Conservation (phyloP, 495 filamentous ascomycete species). For the Rhizodiscina lignyota region DNA sequence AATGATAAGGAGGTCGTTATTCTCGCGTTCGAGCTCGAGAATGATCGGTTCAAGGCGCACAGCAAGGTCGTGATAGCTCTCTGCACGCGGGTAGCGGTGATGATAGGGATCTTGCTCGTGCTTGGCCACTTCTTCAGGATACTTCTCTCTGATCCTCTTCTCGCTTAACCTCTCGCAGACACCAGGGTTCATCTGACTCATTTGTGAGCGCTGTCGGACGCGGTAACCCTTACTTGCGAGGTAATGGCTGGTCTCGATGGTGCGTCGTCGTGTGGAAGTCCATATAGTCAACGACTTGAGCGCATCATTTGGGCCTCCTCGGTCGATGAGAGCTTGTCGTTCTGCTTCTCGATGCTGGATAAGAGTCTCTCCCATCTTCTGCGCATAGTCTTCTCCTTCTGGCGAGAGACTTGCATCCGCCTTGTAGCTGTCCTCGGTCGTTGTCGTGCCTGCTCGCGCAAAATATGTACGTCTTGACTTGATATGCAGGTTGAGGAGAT, state of each 20-base stretch:
- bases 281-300: conserved; percentile 76
- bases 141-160: conserved; percentile 57
- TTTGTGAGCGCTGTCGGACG: conserved; percentile 78
- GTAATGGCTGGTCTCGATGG: conserved; percentile 77
- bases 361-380: conserved; percentile 71
- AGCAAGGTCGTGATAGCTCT: conserved; percentile 96
- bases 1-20: conserved; percentile 93
- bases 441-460: conserved; percentile 56
- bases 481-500: conserved; percentile 92
- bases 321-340: conserved; percentile 45
- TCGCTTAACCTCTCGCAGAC: conserved; percentile 87
- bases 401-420: conserved; percentile 68
- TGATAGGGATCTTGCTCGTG: conserved; percentile 95
- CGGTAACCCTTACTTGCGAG: conserved; percentile 63
- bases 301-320: conserved; percentile 48
- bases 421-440: conserved; percentile 78
- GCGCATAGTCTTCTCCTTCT: conserved; percentile 71
- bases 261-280: conserved; percentile 83
- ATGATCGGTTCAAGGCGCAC: conserved; percentile 98
- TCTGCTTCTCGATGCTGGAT: conserved; percentile 69
- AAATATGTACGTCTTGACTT: conserved; percentile 90
- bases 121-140: conserved; percentile 78
- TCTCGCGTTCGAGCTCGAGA: conserved; percentile 89
- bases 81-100: conserved; percentile 86
- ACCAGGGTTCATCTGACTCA: conserved; percentile 93